phyloP scores from a whole-genome alignment of 2,329 filamentous ascomycete species.

The Parafenestella ontariensis region DNA sequence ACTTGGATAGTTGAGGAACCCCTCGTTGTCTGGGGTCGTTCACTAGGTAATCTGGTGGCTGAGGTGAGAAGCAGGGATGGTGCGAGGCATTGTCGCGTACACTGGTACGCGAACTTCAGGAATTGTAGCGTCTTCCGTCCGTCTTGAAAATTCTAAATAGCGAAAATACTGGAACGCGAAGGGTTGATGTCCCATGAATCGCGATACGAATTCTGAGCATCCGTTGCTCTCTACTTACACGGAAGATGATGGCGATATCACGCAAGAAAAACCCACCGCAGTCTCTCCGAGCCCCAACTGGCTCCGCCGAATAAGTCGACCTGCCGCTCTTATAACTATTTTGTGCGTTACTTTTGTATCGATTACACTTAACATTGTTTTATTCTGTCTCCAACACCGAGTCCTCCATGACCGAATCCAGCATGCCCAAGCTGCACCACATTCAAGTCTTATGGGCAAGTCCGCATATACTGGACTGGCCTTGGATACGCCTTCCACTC shows the following conservation, averaged over 20 bases:
- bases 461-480: neutral
- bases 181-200: neutral
- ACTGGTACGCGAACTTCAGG: neutral
- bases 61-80: neutral
- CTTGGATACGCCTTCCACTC: constrained; percentile 3
- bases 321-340: neutral
- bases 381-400: neutral
- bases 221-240: neutral
- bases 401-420: neutral
- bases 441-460: neutral
- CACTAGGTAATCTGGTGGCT: neutral
- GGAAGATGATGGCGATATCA: neutral
- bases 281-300: neutral
- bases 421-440: neutral
- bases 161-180: neutral
- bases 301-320: neutral
- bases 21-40: too few relatives aligned
- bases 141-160: neutral
- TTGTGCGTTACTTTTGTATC: neutral
- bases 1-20: too few relatives aligned
- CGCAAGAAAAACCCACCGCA: neutral
- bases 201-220: neutral
- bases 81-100: neutral
- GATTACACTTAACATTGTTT: neutral
- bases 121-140: neutral